These are phyloP conservation scores for Alternaria infectoria DNA, from an alignment of 2,329 filamentous ascomycete genomes.

Conservation along the genomic window DNA sequence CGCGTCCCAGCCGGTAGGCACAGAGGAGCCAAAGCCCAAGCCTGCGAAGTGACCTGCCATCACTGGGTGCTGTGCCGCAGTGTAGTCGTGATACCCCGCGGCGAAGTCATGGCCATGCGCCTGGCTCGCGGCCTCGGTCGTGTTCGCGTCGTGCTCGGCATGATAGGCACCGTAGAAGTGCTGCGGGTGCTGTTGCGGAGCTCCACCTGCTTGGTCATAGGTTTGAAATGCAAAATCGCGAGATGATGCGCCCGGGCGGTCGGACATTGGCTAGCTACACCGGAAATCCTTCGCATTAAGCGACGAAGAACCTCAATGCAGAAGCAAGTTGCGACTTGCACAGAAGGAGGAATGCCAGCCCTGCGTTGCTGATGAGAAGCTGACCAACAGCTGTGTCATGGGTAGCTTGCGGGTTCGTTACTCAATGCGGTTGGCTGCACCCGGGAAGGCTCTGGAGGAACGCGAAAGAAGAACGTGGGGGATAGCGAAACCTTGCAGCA, in stretches of 20 bases:
- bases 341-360: not conserved
- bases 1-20: conserved; percentile 44
- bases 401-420: not conserved
- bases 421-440: not conserved
- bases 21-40: conserved; percentile 31
- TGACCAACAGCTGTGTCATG: conserved; percentile 11
- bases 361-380: conserved; percentile 7
- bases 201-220: conserved; percentile 40
- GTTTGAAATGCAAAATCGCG: conserved; percentile 42
- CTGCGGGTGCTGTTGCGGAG: conserved; percentile 24
- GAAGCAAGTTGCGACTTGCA: not conserved
- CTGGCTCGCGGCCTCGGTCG: conserved; percentile 23
- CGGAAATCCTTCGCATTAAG: conserved; percentile 18
- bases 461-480: not conserved
- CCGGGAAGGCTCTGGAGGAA: not conserved
- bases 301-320: conserved; percentile 3
- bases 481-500: not conserved
- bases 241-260: conserved; percentile 28
- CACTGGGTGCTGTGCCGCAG: conserved; percentile 26
- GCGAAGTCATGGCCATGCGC: conserved; percentile 22
- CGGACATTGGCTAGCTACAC: conserved; percentile 38
- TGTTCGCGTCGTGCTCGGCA: conserved; percentile 33
- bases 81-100: conserved; percentile 27
- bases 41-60: conserved; percentile 22
- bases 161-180: conserved; percentile 33